phyloP scores from a whole-genome alignment of 169 alveolate genomes.

The Eimeria sp. region DNA sequence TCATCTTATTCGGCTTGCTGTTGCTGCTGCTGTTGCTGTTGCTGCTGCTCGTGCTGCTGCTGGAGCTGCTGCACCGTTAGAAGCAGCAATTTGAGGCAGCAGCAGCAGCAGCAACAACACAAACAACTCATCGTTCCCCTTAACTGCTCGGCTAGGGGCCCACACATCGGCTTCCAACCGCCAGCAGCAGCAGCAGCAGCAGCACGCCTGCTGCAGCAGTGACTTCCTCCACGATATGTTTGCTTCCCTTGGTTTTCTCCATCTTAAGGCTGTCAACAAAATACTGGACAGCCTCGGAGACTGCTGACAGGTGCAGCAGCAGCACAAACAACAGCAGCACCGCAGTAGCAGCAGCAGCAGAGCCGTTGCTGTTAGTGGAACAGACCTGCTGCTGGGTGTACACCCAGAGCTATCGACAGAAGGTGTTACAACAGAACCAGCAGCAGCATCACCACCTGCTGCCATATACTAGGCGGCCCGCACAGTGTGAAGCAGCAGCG shows the following conservation, averaged over 20 bases:
- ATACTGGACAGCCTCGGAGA: not conserved
- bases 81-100: not conserved
- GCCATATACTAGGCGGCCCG: too few relatives aligned
- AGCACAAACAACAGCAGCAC: slow-evolving; percentile 17
- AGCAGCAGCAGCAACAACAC: not conserved
- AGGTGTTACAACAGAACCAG: not conserved
- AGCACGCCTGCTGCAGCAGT: slow-evolving; percentile 9
- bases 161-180: not conserved
- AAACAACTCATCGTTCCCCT: not conserved
- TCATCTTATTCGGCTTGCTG: not conserved
- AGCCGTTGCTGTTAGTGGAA: not conserved
- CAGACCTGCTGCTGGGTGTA: not conserved
- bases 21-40: slow-evolving; percentile 13
- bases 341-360: slow-evolving; percentile 31
- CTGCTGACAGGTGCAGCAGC: not conserved
- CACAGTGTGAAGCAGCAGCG: not conserved
- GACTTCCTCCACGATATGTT: not conserved
- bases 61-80: not conserved
- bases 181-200: slow-evolving; percentile 44
- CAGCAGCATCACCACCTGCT: not conserved
- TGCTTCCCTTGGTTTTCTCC: not conserved
- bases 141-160: not conserved
- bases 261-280: not conserved
- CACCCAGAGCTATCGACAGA: not conserved
- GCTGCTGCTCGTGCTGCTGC: slow-evolving; percentile 13